phyloP scores from a whole-genome alignment of 2,329 filamentous ascomycete genomes.

The Trichothecium roseum region DNA sequence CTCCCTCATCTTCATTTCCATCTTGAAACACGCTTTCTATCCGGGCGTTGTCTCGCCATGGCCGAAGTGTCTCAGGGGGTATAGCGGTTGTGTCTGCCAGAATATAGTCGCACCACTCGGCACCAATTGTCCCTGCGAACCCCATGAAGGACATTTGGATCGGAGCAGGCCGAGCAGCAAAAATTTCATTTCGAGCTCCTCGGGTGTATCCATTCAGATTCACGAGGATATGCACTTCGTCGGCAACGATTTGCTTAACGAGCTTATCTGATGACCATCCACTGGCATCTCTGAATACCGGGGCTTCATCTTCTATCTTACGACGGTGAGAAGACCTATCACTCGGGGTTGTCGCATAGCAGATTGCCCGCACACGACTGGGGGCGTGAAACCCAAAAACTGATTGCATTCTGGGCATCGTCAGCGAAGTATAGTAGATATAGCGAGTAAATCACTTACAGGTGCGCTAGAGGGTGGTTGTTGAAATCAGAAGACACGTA shows the following conservation, averaged over 20 bases:
- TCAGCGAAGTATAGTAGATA: slow-evolving; percentile 3
- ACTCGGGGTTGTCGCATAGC: slow-evolving; percentile 89
- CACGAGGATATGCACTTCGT: slow-evolving; percentile 87
- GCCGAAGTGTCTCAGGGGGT: slow-evolving; percentile 69
- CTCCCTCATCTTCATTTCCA: slow-evolving; percentile 57
- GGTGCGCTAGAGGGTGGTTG: slow-evolving; percentile 88
- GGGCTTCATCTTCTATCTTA: slow-evolving; percentile 88
- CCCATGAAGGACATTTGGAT: slow-evolving; percentile 99
- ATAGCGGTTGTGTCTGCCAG: slow-evolving; percentile 84
- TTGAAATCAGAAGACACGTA: slow-evolving; percentile 99
- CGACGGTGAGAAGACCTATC: slow-evolving; percentile 82
- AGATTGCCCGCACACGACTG: slow-evolving; percentile 68
- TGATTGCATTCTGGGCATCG: slow-evolving; percentile 67
- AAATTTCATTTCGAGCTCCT: slow-evolving; percentile 94
- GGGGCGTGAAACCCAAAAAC: slow-evolving; percentile 87
- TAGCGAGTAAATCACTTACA: slow-evolving; percentile 37
- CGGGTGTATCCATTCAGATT: slow-evolving; percentile 98
- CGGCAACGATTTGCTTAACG: slow-evolving; percentile 74
- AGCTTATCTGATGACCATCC: slow-evolving; percentile 76
- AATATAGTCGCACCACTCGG: slow-evolving; percentile 98
- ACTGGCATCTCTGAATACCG: slow-evolving; percentile 82
- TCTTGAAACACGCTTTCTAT: slow-evolving; percentile 59
- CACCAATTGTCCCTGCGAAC: slow-evolving; percentile 88
- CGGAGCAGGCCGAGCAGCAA: slow-evolving; percentile 85
- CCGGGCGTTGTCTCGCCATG: slow-evolving; percentile 63